These are phyloP conservation scores for Hypoxylon fragiforme DNA, from an alignment of 495 filamentous ascomycete genomes.

Conservation along the genomic window DNA sequence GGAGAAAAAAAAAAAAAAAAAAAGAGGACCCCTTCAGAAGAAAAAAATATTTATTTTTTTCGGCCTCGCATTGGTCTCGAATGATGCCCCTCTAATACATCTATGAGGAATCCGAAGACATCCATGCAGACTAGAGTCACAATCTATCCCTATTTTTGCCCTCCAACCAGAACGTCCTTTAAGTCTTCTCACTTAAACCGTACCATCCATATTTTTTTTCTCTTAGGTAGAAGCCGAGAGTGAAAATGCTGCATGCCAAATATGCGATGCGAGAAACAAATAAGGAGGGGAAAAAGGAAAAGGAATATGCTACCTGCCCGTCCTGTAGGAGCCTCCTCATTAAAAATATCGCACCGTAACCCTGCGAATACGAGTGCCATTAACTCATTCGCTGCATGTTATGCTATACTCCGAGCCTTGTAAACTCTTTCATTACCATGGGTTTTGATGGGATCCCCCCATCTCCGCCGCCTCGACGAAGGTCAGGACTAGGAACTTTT, in stretches of 20 bases:
- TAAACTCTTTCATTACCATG: constrained; percentile 15
- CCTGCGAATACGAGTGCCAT: constrained; percentile 20
- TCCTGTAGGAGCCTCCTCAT: constrained; percentile 23
- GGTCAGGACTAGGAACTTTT: constrained; percentile 23
- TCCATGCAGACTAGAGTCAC: constrained; percentile 39
- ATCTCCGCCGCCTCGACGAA: constrained; percentile 7
- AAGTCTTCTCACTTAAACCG: constrained; percentile 21
- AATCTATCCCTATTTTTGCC: constrained; percentile 36
- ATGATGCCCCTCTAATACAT: constrained; percentile 34
- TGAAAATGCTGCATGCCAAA: constrained; percentile 33
- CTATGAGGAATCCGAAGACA: constrained; percentile 38
- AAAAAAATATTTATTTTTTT: constrained; percentile 20
- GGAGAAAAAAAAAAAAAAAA: no score
- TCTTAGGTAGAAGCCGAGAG: constrained; percentile 28
- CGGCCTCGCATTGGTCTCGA: constrained; percentile 32
- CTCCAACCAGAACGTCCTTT: constrained; percentile 29
- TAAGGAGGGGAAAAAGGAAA: constrained; percentile 11
- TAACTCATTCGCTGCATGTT: constrained; percentile 11
- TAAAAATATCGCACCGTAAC: constrained; percentile 18
- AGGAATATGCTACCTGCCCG: constrained; percentile 28
- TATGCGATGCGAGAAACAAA: constrained; percentile 32
- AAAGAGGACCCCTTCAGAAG: constrained; percentile 13
- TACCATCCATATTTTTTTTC: constrained; percentile 32
- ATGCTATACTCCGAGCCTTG: constrained; percentile 15
- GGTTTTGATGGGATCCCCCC: constrained; percentile 4